Evolutionary conservation across 2,329 filamentous ascomycete genomes (phyloP).

Genomic region (Didymellaceae sp.): DNA sequence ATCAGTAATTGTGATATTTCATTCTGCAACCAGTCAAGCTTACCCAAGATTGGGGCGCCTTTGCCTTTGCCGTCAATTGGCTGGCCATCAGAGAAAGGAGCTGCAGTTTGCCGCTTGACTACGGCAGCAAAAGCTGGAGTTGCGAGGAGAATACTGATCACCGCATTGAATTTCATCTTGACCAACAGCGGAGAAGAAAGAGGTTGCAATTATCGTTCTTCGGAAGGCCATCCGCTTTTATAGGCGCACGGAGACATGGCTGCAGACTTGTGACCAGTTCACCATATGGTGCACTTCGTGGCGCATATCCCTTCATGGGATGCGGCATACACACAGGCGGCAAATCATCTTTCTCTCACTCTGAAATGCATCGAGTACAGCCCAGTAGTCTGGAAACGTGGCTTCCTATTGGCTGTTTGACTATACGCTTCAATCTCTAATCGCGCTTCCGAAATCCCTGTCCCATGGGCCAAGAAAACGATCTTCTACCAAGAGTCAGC

Average conservation of each 20-base stretch:
- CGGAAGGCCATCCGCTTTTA: background rate
- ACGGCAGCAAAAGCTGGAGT: conserved; percentile 28
- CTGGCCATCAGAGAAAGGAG: conserved; percentile 59
- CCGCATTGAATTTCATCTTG: background rate
- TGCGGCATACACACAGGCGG: background rate
- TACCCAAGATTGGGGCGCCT: conserved; percentile 65
- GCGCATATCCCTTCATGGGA: background rate
- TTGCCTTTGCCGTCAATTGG: conserved; percentile 65
- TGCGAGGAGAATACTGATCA: conserved; percentile 14
- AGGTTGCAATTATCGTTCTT: background rate
- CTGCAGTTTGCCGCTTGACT: conserved; percentile 31
- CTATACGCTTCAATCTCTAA: background rate
- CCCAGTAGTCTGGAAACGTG: background rate
- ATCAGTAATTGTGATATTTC: background rate
- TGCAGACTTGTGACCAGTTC: background rate
- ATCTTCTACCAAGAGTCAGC: background rate
- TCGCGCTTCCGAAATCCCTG: background rate
- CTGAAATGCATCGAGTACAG: background rate
- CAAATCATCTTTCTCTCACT: background rate
- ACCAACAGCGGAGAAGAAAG: background rate
- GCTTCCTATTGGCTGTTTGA: background rate
- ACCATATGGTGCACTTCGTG: background rate
- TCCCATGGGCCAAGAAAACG: conserved; percentile 9
- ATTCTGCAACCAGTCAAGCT: conserved; percentile 5
- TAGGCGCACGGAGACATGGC: background rate